phyloP scores from a whole-genome alignment of 345 rosid genomes.

The Eutrema yunnanense region DNA sequence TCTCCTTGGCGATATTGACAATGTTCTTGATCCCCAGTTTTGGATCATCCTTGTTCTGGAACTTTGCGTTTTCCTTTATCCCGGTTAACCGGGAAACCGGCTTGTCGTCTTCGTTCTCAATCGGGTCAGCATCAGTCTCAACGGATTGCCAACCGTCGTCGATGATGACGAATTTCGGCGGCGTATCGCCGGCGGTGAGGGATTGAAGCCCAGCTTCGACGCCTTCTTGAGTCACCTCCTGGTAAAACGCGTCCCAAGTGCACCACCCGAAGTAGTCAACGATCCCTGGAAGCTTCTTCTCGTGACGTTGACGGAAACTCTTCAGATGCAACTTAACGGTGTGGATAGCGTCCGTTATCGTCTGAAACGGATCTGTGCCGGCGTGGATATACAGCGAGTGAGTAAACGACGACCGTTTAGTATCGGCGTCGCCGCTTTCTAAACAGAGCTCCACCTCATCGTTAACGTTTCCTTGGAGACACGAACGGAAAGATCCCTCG shows the following conservation, averaged over 20 bases:
- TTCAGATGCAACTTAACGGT: constrained; percentile 64
- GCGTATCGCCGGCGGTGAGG: constrained; percentile 68
- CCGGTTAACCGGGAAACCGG: constrained; percentile 59
- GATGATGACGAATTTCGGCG: constrained; percentile 81
- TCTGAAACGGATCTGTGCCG: constrained; percentile 71
- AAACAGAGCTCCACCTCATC: constrained; percentile 85
- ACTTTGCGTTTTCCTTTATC: constrained; percentile 70
- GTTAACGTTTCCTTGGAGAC: constrained; percentile 61
- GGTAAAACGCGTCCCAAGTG: constrained; percentile 98
- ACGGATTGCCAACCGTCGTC: constrained; percentile 99
- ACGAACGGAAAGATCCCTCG: constrained; percentile 73
- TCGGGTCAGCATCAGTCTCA: constrained; percentile 35
- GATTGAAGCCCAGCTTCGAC: constrained; percentile 75
- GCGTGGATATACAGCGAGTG: constrained; percentile 64
- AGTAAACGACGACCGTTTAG: constrained; percentile 58
- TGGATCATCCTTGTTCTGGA: constrained; percentile 62
- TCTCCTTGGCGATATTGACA: constrained; percentile 56
- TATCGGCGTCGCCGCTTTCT: constrained; percentile 77
- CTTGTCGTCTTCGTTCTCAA: constrained; percentile 21
- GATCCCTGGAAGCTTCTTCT: constrained; percentile 79
- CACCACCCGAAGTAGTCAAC: constrained; percentile 94
- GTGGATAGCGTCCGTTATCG: constrained; percentile 65
- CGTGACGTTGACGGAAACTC: constrained; percentile 80
- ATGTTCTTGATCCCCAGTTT: constrained; percentile 63
- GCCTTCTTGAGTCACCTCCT: constrained; percentile 89